Conservation (phyloP, 345 rosid species). For the Corchorus olitorius region DNA sequence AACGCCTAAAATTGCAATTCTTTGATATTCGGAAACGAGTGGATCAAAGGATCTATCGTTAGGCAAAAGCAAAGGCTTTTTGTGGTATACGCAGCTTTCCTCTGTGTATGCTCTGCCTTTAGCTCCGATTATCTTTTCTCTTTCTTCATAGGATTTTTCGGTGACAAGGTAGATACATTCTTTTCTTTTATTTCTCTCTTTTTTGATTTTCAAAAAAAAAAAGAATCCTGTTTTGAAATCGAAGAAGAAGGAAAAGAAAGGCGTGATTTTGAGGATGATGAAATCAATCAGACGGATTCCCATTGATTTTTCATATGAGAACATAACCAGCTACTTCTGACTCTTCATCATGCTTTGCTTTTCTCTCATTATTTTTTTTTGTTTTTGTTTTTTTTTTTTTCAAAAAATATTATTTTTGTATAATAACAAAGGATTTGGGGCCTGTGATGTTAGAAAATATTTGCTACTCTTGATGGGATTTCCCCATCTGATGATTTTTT, state of each 20-base stretch:
- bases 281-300: constrained; percentile 64
- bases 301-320: constrained; percentile 49
- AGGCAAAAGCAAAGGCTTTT: constrained; percentile 40
- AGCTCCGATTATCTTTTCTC: constrained; percentile 42
- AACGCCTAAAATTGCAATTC: constrained; percentile 53
- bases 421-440: neutral
- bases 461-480: constrained; percentile 59
- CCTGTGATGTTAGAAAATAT: constrained; percentile 44
- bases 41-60: constrained; percentile 53
- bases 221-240: neutral
- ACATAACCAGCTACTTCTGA: constrained; percentile 57
- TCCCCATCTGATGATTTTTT: constrained; percentile 39
- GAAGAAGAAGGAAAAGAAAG: no score
- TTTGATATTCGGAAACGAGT: constrained; percentile 20
- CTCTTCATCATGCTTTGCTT: neutral
- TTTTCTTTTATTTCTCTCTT: neutral
- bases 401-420: neutral
- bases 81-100: constrained; percentile 13
- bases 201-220: neutral
- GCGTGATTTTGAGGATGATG: constrained; percentile 40
- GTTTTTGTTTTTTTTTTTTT: neutral
- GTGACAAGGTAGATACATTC: constrained; percentile 56
- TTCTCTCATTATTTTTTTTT: neutral
- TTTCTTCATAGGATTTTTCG: constrained; percentile 22
- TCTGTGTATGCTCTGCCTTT: constrained; percentile 36